A percentile compares a stretch with the other conserved stretches of the same genome.
Conservation (phyloP, 176 grass and related monocot species). For the Cenchrus fungigraminus region DNA sequence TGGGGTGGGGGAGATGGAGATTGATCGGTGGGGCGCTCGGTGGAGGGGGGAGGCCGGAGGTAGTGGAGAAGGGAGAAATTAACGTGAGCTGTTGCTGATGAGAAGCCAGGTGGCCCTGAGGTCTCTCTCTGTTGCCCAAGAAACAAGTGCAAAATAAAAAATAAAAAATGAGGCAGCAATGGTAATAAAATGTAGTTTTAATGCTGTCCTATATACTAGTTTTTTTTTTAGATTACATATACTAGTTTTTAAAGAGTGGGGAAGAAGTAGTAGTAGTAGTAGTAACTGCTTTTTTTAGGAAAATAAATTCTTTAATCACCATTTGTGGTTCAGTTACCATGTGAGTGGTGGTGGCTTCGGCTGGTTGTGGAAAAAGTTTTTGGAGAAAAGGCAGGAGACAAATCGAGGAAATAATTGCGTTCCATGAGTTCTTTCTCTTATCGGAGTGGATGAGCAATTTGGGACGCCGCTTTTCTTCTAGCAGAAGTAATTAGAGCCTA, state of each 20-base stretch:
- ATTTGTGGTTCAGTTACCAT: conserved; percentile 34
- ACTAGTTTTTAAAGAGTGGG: neutral
- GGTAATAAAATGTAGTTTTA: neutral
- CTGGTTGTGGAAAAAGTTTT: neutral
- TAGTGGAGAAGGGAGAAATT: conserved; percentile 54
- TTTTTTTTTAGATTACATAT: too few species aligned
- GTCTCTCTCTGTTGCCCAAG: neutral
- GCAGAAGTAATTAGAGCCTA: neutral
- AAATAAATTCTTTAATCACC: conserved; percentile 14
- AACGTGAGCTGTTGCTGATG: conserved; percentile 54
- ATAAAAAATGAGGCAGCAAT: neutral
- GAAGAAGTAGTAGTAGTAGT: neutral
- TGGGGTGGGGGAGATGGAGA: conserved; percentile 18
- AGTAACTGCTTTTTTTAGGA: conserved; percentile 9
- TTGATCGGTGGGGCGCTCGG: neutral
- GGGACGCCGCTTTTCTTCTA: neutral
- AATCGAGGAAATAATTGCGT: neutral
- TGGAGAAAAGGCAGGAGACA: neutral
- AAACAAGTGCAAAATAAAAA: neutral
- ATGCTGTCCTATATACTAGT: too few species aligned
- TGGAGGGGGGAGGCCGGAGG: neutral
- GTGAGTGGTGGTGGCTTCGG: neutral
- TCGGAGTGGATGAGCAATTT: neutral
- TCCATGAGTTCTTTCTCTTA: neutral
- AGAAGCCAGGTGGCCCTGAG: conserved; percentile 43